Percentiles rank a stretch among this genome's conserved stretches.
Evolutionary conservation across 371 early-diverging fungal species (phyloP).

Genomic region (Lichtheimia hyalospora): DNA sequence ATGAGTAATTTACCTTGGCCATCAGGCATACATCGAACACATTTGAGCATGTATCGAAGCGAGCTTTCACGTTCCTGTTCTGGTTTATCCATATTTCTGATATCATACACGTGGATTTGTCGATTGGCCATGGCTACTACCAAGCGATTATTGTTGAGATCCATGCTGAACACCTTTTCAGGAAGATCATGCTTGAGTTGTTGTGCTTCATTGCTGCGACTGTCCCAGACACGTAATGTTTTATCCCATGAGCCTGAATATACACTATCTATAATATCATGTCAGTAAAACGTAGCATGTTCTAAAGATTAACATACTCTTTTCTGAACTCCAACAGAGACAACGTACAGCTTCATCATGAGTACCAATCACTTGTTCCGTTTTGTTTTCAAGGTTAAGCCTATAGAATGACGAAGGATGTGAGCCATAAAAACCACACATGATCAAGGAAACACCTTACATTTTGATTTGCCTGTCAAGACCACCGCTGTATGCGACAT

Average conservation of each 20-base stretch:
- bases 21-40: slow-evolving; percentile 80
- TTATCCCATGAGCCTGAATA: slow-evolving; percentile 93
- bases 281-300: too few species aligned
- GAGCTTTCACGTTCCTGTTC: slow-evolving; percentile 76
- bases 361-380: slow-evolving; percentile 40
- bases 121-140: slow-evolving; percentile 86
- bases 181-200: slow-evolving; percentile 53
- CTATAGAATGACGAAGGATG: slow-evolving; percentile 30
- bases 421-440: too few species aligned
- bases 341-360: slow-evolving; percentile 66
- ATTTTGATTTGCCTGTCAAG: slow-evolving; percentile 62
- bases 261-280: slow-evolving; percentile 64
- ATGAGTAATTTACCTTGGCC: slow-evolving; percentile 67
- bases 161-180: slow-evolving; percentile 77
- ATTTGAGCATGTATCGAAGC: slow-evolving; percentile 82
- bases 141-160: slow-evolving; percentile 64
- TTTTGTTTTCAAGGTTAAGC: slow-evolving; percentile 51
- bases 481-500: slow-evolving; percentile 66
- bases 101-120: slow-evolving; percentile 79
- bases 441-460: slow-evolving; percentile 37
- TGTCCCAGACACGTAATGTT: slow-evolving; percentile 80
- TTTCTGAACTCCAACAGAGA: slow-evolving; percentile 61
- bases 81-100: slow-evolving; percentile 74
- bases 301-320: slow-evolving; percentile 30
- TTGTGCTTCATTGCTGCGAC: slow-evolving; percentile 41